A percentile compares a stretch with the other conserved stretches of the same genome.
Evolutionary conservation across 2,329 filamentous ascomycete species (phyloP).

Genomic region (Aspergillus ochraceoroseus): DNA sequence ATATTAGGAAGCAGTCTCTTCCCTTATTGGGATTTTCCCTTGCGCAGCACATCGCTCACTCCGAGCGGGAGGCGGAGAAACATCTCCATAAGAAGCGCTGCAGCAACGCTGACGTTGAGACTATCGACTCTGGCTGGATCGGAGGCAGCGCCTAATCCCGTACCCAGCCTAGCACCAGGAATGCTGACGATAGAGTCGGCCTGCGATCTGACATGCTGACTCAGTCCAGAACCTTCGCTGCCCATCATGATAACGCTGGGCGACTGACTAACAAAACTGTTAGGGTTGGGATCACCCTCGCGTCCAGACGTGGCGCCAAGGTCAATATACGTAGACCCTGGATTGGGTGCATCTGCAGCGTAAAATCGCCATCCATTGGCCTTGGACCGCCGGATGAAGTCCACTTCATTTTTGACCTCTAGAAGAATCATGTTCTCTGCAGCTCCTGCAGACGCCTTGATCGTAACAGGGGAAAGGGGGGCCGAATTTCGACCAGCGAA

Average conservation of each 20-base stretch:
- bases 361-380: conserved; percentile 76
- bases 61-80: conserved; percentile 36
- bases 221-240: conserved; percentile 71
- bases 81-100: conserved; percentile 59
- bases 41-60: conserved; percentile 22
- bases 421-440: conserved; percentile 75
- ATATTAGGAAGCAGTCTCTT: no score
- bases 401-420: conserved; percentile 59
- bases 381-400: conserved; percentile 65
- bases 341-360: conserved; percentile 57
- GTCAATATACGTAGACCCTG: conserved; percentile 25
- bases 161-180: conserved; percentile 46
- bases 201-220: conserved; percentile 57
- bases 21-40: conserved; percentile 11
- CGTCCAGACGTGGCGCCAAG: neutral
- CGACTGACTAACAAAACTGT: conserved; percentile 48
- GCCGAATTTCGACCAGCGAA: conserved; percentile 71
- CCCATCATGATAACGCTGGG: conserved; percentile 79
- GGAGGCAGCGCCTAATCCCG: conserved; percentile 32
- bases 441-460: conserved; percentile 86
- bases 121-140: conserved; percentile 66
- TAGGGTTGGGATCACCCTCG: conserved; percentile 38
- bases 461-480: conserved; percentile 66
- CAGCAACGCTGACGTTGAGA: conserved; percentile 87
- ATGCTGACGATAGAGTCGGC: conserved; percentile 65